A percentile compares a stretch with the other conserved stretches of the same genome.
Conservation (phyloP, 2,329 filamentous ascomycete genomes). For the Cercospora sesami region DNA sequence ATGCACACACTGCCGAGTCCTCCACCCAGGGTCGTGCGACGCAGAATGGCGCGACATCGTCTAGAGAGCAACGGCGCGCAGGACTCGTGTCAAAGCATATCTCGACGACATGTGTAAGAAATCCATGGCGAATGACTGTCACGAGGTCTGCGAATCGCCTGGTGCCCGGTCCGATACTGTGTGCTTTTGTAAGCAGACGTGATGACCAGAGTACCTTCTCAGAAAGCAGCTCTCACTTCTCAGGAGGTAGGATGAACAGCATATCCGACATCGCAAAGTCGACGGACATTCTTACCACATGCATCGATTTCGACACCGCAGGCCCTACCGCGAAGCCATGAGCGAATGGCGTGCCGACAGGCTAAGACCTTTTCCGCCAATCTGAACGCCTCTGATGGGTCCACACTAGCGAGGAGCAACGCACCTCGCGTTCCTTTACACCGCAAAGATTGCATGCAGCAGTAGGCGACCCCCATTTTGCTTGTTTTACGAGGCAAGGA, state of each 20-base stretch:
- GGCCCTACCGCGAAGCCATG: neutral
- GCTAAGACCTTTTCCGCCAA: neutral
- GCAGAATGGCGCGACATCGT: neutral
- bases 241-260: neutral
- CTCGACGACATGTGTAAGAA: neutral
- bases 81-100: neutral
- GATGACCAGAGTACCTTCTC: neutral
- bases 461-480: neutral
- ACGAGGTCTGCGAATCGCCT: neutral
- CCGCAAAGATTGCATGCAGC: neutral
- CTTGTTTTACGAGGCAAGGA: neutral
- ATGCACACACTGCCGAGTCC: neutral
- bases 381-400: neutral
- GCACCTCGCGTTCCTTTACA: neutral
- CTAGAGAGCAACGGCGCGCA: neutral
- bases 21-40: neutral
- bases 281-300: slow-evolving; percentile 1
- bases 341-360: neutral
- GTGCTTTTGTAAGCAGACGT: neutral
- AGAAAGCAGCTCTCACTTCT: neutral
- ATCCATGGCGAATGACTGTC: neutral
- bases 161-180: neutral
- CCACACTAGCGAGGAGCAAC: neutral
- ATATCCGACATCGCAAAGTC: slow-evolving; percentile 3
- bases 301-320: neutral